Evolutionary conservation across 176 grass and related monocot species (phyloP).

Genomic region (Raddia guianensis): DNA sequence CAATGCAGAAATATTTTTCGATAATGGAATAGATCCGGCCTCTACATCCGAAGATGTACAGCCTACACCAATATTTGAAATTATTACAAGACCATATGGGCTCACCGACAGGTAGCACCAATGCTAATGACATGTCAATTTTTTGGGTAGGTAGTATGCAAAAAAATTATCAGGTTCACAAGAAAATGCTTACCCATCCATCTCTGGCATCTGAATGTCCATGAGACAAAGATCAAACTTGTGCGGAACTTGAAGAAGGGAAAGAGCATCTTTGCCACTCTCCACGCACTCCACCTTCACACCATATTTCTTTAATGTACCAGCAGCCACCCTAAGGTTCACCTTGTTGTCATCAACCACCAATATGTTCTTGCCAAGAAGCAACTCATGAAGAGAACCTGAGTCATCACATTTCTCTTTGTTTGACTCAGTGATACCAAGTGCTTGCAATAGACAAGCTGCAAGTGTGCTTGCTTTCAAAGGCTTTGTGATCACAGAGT

Average conservation of each 20-base stretch:
- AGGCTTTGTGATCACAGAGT: slow-evolving; percentile 81
- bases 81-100: too few species aligned
- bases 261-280: slow-evolving; percentile 85
- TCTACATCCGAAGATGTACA: too few species aligned
- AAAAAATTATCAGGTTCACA: background rate
- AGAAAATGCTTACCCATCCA: slow-evolving; percentile 80
- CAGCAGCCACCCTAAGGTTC: slow-evolving; percentile 91
- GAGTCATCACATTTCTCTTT: slow-evolving; percentile 54
- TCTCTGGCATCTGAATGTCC: slow-evolving; percentile 99
- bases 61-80: too few species aligned
- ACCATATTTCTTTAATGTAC: slow-evolving; percentile 87
- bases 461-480: slow-evolving; percentile 83
- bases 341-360: slow-evolving; percentile 98
- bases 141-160: background rate
- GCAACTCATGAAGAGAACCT: slow-evolving; percentile 59
- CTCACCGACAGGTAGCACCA: background rate
- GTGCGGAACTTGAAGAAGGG: slow-evolving; percentile 73
- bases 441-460: slow-evolving; percentile 74
- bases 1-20: background rate
- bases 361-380: slow-evolving; percentile 88
- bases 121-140: background rate
- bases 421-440: slow-evolving; percentile 65
- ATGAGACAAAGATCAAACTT: slow-evolving; percentile 98
- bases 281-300: slow-evolving; percentile 88
- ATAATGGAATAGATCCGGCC: too few species aligned